phyloP scores from a whole-genome alignment of 2,329 filamentous ascomycete genomes.

The Aspergillus spinulosporus region DNA sequence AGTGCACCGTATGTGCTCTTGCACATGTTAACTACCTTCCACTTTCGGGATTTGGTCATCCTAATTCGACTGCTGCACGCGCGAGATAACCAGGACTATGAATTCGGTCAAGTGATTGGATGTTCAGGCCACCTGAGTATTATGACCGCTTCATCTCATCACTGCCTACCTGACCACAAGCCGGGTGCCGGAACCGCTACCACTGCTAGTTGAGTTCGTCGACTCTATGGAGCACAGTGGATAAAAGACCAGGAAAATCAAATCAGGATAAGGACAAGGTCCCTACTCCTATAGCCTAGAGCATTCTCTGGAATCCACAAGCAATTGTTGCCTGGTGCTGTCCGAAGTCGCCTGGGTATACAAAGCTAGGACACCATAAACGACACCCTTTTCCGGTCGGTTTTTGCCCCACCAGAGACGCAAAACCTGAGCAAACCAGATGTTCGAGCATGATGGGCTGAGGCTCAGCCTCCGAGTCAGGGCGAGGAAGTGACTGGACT shows the following conservation, averaged over 20 bases:
- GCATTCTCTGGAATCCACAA: background rate
- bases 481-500: background rate
- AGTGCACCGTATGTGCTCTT: background rate
- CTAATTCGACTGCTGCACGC: background rate
- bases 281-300: background rate
- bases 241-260: too few species aligned
- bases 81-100: background rate
- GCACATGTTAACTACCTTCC: background rate
- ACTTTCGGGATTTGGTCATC: background rate
- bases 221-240: background rate
- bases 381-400: background rate
- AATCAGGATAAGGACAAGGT: background rate
- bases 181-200: background rate
- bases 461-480: background rate
- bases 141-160: constrained; percentile 1
- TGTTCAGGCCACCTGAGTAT: background rate
- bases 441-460: background rate
- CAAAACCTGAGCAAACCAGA: background rate
- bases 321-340: background rate
- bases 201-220: background rate
- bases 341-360: background rate
- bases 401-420: background rate
- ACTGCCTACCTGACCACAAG: background rate
- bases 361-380: background rate
- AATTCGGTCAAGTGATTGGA: background rate